phyloP scores from a whole-genome alignment of 129 eudicot species.

The Glebionis coronaria region DNA sequence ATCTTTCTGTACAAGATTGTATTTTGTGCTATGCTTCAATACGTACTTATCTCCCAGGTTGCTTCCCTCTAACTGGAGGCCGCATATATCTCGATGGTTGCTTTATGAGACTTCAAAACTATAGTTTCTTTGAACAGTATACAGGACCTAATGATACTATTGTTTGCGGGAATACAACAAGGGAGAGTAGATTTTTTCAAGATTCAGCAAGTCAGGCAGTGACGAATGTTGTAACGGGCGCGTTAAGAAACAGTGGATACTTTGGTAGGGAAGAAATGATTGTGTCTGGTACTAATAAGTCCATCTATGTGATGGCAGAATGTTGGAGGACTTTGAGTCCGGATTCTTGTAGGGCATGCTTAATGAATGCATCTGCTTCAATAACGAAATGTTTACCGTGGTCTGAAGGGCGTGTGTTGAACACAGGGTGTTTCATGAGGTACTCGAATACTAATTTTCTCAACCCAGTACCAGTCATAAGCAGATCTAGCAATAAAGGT shows the following conservation, averaged over 20 bases:
- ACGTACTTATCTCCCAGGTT: background rate
- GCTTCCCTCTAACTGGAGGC: background rate
- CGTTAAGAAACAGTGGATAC: background rate
- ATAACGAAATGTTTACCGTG: constrained; percentile 51
- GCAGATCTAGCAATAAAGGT: constrained; percentile 10
- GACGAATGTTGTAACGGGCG: background rate
- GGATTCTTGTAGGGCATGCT: constrained; percentile 22
- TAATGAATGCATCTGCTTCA: constrained; percentile 53
- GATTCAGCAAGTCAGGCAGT: background rate
- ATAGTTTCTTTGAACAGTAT: background rate
- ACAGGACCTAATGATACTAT: background rate
- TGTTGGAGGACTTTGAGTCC: background rate
- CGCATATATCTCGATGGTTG: background rate
- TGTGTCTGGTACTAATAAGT: background rate
- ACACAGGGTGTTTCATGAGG: constrained; percentile 73
- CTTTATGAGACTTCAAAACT: background rate
- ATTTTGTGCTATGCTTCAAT: background rate
- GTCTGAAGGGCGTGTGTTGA: constrained; percentile 64
- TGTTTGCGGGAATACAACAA: background rate
- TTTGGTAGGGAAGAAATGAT: background rate
- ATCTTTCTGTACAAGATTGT: background rate
- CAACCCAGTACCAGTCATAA: constrained; percentile 39
- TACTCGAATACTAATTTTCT: constrained; percentile 70
- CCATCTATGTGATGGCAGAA: background rate
- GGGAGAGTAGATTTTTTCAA: background rate